phyloP scores from a whole-genome alignment of 208 protist genomes.

The Leptomonas seymouri region DNA sequence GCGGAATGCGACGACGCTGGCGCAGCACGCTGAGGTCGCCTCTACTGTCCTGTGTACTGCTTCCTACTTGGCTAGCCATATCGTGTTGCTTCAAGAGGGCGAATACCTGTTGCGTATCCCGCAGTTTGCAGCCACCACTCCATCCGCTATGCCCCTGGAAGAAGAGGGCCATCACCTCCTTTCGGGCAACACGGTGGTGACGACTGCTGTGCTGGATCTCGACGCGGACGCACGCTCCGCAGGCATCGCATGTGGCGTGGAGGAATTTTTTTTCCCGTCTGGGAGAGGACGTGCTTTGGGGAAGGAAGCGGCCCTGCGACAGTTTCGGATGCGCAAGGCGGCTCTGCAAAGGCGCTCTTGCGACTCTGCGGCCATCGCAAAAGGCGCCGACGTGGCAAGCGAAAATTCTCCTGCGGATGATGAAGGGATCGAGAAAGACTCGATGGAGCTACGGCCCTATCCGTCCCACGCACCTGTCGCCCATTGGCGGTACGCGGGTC shows the following conservation, averaged over 20 bases:
- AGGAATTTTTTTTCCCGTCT: background rate
- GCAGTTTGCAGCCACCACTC: background rate
- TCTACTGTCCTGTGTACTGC: conserved; percentile 12
- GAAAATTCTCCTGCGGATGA: background rate
- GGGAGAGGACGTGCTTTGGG: conserved; percentile 18
- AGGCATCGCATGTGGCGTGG: background rate
- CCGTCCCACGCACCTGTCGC: background rate
- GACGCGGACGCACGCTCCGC: conserved; percentile 8
- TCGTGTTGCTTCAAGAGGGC: conserved; percentile 39
- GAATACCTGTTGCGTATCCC: conserved; percentile 34
- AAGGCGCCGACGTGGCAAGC: background rate
- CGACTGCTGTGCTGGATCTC: conserved; percentile 23
- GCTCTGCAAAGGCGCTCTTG: background rate
- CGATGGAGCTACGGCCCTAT: conserved; percentile 16
- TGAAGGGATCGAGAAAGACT: background rate
- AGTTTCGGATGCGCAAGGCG: conserved; percentile 36
- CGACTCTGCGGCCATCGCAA: background rate
- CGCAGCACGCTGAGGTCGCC: background rate
- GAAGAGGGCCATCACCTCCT: conserved; percentile 25
- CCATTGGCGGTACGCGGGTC: conserved; percentile 25
- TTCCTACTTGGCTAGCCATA: conserved; percentile 13
- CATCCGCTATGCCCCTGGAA: background rate
- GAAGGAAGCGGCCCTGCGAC: conserved; percentile 41
- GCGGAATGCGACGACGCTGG: background rate
- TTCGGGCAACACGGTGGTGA: conserved; percentile 19